These are phyloP conservation scores for Ascochyta rabiei DNA, from an alignment of 2,329 filamentous ascomycete genomes.

Conservation along the genomic window DNA sequence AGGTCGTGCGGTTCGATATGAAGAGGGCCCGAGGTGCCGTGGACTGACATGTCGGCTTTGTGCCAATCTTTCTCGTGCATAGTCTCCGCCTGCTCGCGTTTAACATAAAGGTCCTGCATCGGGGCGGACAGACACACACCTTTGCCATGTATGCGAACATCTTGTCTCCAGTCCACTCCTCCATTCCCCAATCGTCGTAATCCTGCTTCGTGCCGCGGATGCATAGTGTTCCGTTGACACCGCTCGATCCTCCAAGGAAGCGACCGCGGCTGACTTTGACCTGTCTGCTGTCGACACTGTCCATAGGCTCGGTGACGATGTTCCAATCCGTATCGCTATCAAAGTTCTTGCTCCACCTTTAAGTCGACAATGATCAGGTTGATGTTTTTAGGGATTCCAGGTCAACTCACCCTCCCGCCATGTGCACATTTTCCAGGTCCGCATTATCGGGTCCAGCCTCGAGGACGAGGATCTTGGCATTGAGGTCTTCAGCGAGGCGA, in stretches of 20 bases:
- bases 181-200: conserved; percentile 62
- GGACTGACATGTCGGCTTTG: conserved; percentile 54
- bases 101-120: neutral
- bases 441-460: conserved; percentile 55
- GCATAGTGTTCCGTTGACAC: conserved; percentile 58
- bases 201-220: conserved; percentile 57
- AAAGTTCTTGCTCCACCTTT: conserved; percentile 54
- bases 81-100: conserved; percentile 54
- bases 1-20: conserved; percentile 64
- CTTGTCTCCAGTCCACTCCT: conserved; percentile 63
- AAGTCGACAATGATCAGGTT: conserved; percentile 16
- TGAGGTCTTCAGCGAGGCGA: conserved; percentile 54
- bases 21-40: conserved; percentile 57
- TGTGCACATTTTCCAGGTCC: conserved; percentile 57
- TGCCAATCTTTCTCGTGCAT: conserved; percentile 66
- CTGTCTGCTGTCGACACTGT: conserved; percentile 51
- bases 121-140: conserved; percentile 25
- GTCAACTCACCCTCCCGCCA: conserved; percentile 54
- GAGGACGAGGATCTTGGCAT: conserved; percentile 52
- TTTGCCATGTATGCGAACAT: conserved; percentile 64
- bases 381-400: rapidly evolving
- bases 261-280: conserved; percentile 58
- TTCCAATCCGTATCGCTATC: conserved; percentile 61
- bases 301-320: conserved; percentile 51
- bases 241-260: conserved; percentile 58